These are phyloP conservation scores for Candida glucosophila DNA, from an alignment of 1,139 yeast genomes.

Conservation along the genomic window DNA sequence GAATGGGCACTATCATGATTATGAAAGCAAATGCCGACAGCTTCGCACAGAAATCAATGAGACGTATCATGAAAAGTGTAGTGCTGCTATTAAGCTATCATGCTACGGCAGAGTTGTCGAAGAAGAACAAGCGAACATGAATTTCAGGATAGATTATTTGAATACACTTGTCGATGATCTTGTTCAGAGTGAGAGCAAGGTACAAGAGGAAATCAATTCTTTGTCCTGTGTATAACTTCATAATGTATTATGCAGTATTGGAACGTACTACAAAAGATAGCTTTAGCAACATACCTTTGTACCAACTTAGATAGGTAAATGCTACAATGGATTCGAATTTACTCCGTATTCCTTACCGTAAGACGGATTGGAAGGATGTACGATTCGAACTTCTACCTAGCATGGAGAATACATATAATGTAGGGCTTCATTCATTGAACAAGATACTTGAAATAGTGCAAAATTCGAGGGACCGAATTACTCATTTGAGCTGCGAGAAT, in stretches of 20 bases:
- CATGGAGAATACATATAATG: slow-evolving; percentile 57
- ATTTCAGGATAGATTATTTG: slow-evolving; percentile 17
- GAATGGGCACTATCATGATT: too few species aligned
- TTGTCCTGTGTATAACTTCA: slow-evolving; percentile 1
- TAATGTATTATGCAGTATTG: too few species aligned
- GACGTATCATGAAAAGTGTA: slow-evolving; percentile 14
- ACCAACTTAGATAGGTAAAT: too few species aligned
- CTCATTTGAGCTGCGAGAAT: slow-evolving; percentile 14
- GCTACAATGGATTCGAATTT: slow-evolving; percentile 34
- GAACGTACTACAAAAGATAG: too few species aligned
- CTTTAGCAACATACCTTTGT: too few species aligned
- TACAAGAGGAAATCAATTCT: slow-evolving; percentile 16
- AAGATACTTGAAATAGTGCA: slow-evolving; percentile 40
- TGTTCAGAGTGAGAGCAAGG: slow-evolving; percentile 26
- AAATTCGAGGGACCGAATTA: slow-evolving; percentile 15
- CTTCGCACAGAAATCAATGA: too few species aligned
- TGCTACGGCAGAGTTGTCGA: slow-evolving; percentile 10
- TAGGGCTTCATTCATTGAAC: slow-evolving; percentile 50
- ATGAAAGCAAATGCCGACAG: too few species aligned
- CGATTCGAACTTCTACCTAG: slow-evolving; percentile 36
- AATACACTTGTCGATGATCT: slow-evolving; percentile 32
- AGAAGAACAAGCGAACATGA: slow-evolving; percentile 23
- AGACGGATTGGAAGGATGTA: slow-evolving; percentile 40
- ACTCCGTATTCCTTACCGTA: slow-evolving; percentile 44
- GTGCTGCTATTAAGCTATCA: slow-evolving; percentile 14